These are phyloP conservation scores for Penicillium hesseltinei DNA, from an alignment of 2,329 filamentous ascomycete species.

Conservation along the genomic window DNA sequence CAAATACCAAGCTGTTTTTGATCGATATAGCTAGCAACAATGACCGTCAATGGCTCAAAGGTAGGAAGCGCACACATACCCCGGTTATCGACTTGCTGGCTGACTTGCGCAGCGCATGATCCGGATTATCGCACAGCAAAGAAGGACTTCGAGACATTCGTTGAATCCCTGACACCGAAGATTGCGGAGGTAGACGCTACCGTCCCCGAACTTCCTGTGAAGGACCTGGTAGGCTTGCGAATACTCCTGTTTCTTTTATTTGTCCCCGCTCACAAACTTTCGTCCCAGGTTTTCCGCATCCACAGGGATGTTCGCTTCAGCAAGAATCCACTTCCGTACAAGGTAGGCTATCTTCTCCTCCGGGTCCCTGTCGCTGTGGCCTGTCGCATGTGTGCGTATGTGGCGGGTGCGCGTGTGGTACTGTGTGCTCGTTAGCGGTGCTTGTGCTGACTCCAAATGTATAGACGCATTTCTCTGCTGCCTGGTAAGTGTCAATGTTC, in stretches of 20 bases:
- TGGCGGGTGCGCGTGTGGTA: conserved; percentile 12
- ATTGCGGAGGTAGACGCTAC: conserved; percentile 73
- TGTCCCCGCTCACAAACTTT: conserved; percentile 8
- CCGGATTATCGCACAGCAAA: conserved; percentile 73
- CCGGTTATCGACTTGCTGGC: conserved; percentile 10
- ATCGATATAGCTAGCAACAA: conserved; percentile 60
- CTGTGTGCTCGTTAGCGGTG: conserved; percentile 13
- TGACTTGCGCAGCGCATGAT: conserved; percentile 63
- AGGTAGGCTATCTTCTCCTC: conserved; percentile 53
- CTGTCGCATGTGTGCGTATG: neutral
- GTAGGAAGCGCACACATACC: conserved; percentile 37
- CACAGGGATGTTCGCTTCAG: conserved; percentile 83
- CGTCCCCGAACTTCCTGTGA: conserved; percentile 79
- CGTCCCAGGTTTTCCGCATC: conserved; percentile 69
- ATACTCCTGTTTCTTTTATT: neutral
- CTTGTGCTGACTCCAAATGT: conserved; percentile 24
- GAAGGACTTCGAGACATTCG: conserved; percentile 78
- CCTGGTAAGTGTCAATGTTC: conserved; percentile 56
- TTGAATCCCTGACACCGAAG: conserved; percentile 68
- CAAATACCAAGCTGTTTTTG: conserved; percentile 63
- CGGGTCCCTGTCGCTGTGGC: neutral
- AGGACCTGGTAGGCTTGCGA: conserved; percentile 63
- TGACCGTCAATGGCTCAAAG: conserved; percentile 63
- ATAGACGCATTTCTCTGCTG: conserved; percentile 76
- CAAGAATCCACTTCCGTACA: conserved; percentile 83